phyloP scores from a whole-genome alignment of 163 green algal species.

The Volvox carteri region DNA sequence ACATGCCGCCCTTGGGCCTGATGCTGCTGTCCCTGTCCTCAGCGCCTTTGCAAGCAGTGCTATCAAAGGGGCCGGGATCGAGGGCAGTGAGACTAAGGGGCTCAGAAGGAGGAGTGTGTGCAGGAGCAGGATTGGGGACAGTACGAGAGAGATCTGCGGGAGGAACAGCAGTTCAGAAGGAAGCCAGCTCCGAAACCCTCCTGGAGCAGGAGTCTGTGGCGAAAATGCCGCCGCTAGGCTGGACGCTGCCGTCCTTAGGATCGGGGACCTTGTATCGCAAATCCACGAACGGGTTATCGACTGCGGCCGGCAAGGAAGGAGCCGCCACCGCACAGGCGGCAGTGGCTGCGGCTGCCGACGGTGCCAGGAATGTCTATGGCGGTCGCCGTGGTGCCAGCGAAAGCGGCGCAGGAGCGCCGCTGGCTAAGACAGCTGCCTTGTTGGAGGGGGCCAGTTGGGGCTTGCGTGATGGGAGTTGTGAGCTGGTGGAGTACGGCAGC shows the following conservation, averaged over 20 bases:
- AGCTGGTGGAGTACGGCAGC: too few species aligned
- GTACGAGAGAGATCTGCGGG: background rate
- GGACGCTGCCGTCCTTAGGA: background rate
- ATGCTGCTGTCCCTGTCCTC: background rate
- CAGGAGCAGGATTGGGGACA: background rate
- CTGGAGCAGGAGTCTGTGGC: background rate
- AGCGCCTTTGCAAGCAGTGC: background rate
- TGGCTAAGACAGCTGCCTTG: too few species aligned
- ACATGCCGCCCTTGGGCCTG: background rate
- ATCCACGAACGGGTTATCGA: too few species aligned
- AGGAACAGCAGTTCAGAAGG: background rate
- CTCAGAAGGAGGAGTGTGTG: background rate
- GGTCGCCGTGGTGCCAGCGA: too few species aligned
- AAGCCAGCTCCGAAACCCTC: background rate
- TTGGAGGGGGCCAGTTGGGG: too few species aligned
- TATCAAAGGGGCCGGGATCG: background rate
- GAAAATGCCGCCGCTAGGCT: background rate
- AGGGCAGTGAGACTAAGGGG: too few species aligned
- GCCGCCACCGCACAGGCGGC: too few species aligned
- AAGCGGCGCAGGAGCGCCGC: too few species aligned
- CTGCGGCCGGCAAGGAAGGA: too few species aligned
- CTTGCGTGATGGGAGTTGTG: too few species aligned
- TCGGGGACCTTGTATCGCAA: background rate
- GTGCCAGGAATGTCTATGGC: too few species aligned
- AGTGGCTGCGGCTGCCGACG: too few species aligned